Base-by-base conservation (phyloP, 163 green algal genomes). In the Chlorella variabilis region DNA sequence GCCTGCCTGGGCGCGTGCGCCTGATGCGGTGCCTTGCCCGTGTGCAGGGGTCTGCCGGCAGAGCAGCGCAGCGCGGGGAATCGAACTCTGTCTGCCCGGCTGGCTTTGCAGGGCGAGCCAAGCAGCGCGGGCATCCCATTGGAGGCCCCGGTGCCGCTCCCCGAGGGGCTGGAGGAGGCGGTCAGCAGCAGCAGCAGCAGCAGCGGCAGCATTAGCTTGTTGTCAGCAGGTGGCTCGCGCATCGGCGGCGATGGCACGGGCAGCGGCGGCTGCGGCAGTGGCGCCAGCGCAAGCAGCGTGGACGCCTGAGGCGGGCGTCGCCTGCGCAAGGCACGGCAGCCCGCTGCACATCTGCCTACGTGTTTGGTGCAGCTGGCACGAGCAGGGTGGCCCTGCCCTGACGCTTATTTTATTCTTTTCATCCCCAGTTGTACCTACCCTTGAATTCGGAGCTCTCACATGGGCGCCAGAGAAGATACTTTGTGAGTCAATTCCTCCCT, bases 61-160 rank as follows among this genome's bases (percentile, higher is more conserved):
- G n/a, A n/a, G n/a, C n/a, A n/a, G n/a, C n/a, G n/a, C n/a, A n/a
- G n/a, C n/a, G n/a, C n/a, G n/a, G n/a, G n/a, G n/a, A n/a, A n/a
- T n/a, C n/a, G n/a, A n/a, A n/a, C n/a, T 63, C 45, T 54, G 45
- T 54, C 45, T 54, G 45, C 9, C 54, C 18, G 20, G 54, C 54
- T 63, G 18, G 8, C 6, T 6, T 29, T 63, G 63, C 76, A 88
- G 71, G 84, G 84, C 31, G 84, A 88, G 73, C 84, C 84, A 3
- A 59, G 74, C 41, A 77, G 45, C 31, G 66, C 84, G 6, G 84
- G 79, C 54, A 85, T 88, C 48, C 79, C 79, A 0, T 49, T 86
- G 54, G 74, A 86, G 56, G 42, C 71, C 29, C 67, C 65, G 0
- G 77, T 77, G 20, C 34, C 34, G 27, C 75, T 81, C 18, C 75